Evolutionary conservation across 1,284 basidiomycete genomes (phyloP).

Genomic region (Cutaneotrichosporon cyanovorans): DNA sequence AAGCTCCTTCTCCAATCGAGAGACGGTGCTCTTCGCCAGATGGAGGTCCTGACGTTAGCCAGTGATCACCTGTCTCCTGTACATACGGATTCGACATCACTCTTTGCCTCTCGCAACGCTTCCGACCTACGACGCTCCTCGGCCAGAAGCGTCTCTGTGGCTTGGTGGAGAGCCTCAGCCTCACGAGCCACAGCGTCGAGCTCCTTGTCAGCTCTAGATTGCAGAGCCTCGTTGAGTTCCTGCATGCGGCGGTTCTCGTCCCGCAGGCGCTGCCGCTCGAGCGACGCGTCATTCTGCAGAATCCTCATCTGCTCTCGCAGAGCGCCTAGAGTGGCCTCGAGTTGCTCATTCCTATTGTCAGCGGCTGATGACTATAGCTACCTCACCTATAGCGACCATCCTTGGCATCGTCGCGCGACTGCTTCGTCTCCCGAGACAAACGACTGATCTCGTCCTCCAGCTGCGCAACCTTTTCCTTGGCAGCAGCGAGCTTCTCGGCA

Average conservation of each 20-base stretch:
- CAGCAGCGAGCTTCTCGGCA: slow-evolving; percentile 44
- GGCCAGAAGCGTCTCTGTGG: too few relatives aligned
- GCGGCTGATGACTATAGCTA: not conserved
- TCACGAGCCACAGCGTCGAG: slow-evolving; percentile 1
- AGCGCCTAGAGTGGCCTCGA: slow-evolving; percentile 23
- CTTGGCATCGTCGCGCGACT: slow-evolving; percentile 14
- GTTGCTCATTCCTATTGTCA: slow-evolving; percentile 15
- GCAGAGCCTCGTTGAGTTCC: slow-evolving; percentile 14
- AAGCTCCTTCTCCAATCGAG: not conserved
- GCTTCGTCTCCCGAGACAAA: slow-evolving; percentile 24
- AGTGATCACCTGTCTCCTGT: not conserved
- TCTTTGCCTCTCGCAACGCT: too few relatives aligned
- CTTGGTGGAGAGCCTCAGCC: too few relatives aligned
- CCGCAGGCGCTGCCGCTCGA: slow-evolving; percentile 27
- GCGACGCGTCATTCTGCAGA: slow-evolving; percentile 23
- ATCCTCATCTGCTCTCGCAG: slow-evolving; percentile 30
- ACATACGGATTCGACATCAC: too few relatives aligned
- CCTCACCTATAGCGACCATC: slow-evolving; percentile 5
- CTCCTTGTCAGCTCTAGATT: slow-evolving; percentile 20
- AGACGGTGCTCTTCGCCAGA: not conserved
- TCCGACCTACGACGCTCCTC: too few relatives aligned
- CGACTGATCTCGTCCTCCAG: slow-evolving; percentile 42
- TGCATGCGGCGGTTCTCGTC: slow-evolving; percentile 27
- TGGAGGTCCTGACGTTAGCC: not conserved
- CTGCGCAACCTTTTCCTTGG: slow-evolving; percentile 34